Conservation (phyloP, 345 rosid species). For the Pelargonium nanum region DNA sequence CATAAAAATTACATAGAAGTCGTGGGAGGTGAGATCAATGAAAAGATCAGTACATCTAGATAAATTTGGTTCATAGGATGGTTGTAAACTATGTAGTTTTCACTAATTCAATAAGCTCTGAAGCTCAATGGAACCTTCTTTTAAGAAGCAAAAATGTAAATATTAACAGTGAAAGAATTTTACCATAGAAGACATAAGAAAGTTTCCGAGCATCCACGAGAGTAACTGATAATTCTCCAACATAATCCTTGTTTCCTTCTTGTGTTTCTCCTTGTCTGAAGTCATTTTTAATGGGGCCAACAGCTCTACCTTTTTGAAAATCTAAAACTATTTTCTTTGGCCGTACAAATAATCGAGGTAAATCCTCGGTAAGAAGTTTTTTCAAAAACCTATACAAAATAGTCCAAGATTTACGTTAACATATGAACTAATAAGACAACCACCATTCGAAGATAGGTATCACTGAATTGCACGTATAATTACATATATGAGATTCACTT, state of each 20-base stretch:
- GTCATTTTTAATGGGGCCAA: slow-evolving; percentile 69
- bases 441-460: too few species aligned
- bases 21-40: slow-evolving; percentile 1
- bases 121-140: too few species aligned
- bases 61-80: too few species aligned
- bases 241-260: slow-evolving; percentile 84
- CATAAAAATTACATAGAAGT: slow-evolving; percentile 1
- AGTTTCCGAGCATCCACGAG: slow-evolving; percentile 93
- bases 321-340: slow-evolving; percentile 98
- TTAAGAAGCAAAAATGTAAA: not conserved
- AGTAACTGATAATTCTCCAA: slow-evolving; percentile 89
- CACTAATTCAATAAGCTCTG: not conserved
- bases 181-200: slow-evolving; percentile 68
- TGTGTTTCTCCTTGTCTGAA: slow-evolving; percentile 69
- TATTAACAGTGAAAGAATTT: slow-evolving; percentile 1
- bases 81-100: not conserved
- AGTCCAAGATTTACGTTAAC: not conserved
- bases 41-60: slow-evolving; percentile 3
- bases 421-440: not conserved
- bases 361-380: slow-evolving; percentile 84
- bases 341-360: slow-evolving; percentile 87
- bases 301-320: slow-evolving; percentile 88
- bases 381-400: slow-evolving; percentile 64
- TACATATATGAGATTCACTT: slow-evolving; percentile 30
- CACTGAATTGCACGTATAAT: too few species aligned